phyloP scores from a whole-genome alignment of 257 asterid genomes.

The Solanum rostratum region DNA sequence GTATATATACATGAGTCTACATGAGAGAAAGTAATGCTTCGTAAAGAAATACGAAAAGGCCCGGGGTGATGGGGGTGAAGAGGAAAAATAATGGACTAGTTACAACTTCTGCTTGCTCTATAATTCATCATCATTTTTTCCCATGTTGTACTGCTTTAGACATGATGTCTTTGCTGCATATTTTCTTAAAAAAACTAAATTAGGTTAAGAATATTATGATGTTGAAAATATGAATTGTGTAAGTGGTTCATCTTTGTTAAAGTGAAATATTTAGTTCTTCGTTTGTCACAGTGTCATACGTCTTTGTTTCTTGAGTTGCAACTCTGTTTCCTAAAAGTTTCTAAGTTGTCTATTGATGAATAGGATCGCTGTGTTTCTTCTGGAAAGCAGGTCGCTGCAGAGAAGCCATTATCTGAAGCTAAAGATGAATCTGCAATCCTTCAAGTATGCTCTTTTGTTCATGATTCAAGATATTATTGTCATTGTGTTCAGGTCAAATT shows the following conservation, averaged over 20 bases:
- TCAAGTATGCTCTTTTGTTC: not conserved
- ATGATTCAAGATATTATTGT: not conserved
- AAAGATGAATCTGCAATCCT: slow-evolving; percentile 21
- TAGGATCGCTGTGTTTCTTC: not conserved
- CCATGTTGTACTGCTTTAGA: not conserved
- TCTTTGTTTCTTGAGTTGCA: not conserved
- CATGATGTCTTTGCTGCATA: not conserved
- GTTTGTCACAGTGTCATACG: not conserved
- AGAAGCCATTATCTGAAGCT: slow-evolving; percentile 20
- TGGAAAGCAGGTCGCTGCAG: slow-evolving; percentile 29
- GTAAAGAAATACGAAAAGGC: not conserved
- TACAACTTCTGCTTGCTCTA: not conserved
- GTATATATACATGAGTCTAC: not conserved
- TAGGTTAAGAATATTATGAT: not conserved
- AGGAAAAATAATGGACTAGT: not conserved
- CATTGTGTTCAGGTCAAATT: not conserved
- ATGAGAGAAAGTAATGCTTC: not conserved
- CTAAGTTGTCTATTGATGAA: not conserved
- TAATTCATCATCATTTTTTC: not conserved
- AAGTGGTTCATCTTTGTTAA: not conserved
- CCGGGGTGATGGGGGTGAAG: too few relatives aligned
- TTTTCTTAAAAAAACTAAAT: not conserved
- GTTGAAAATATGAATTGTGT: not conserved
- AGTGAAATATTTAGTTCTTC: not conserved
- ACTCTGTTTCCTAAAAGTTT: too few relatives aligned